phyloP scores from a whole-genome alignment of 345 rosid species.

The Excoecaria agallocha region DNA sequence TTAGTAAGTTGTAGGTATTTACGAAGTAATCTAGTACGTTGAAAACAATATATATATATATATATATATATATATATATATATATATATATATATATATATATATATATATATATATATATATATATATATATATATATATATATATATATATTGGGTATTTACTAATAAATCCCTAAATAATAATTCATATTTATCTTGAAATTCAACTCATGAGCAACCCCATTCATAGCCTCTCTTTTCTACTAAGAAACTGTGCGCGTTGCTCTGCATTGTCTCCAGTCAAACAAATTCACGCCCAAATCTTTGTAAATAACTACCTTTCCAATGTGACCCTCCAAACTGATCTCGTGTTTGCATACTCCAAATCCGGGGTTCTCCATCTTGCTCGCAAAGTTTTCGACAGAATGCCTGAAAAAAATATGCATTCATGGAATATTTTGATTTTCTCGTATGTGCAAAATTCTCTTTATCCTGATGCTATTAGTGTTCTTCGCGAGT shows the following conservation, averaged over 20 bases:
- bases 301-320: conserved; percentile 10
- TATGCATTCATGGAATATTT: conserved; percentile 31
- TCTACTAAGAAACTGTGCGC: conserved; percentile 16
- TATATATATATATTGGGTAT: too few species aligned
- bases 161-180: too few species aligned
- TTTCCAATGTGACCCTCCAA: conserved; percentile 18
- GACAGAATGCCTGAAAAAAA: conserved; percentile 20
- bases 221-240: conserved; percentile 5
- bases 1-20: too few species aligned
- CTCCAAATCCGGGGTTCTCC: conserved; percentile 12
- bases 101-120: too few species aligned
- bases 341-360: conserved; percentile 20
- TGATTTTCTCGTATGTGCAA: conserved; percentile 21
- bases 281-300: conserved; percentile 24
- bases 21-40: too few species aligned
- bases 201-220: too few species aligned
- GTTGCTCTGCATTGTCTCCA: neutral
- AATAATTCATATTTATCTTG: too few species aligned
- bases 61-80: too few species aligned
- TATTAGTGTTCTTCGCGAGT: conserved; percentile 5
- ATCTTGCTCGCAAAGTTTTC: conserved; percentile 18
- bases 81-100: too few species aligned
- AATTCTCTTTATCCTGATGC: conserved; percentile 19
- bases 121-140: too few species aligned
- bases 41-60: too few species aligned